phyloP scores from a whole-genome alignment of 192 early-diverging fungal species.

The Chytriomyces sp. region DNA sequence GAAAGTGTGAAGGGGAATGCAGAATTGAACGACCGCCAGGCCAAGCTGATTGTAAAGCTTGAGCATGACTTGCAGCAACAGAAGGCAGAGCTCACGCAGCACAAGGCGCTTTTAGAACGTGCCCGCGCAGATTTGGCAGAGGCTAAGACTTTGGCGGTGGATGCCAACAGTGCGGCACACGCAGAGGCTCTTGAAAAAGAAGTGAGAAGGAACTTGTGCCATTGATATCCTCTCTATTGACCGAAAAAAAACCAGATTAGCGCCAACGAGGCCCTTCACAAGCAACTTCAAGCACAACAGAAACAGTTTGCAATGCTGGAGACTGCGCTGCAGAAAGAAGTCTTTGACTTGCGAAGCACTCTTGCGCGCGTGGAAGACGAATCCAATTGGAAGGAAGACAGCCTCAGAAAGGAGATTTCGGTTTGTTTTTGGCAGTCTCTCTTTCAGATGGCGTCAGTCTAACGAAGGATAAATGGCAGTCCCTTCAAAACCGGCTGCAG shows the following conservation, averaged over 20 bases:
- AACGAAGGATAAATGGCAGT: not conserved
- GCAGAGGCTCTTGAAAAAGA: slow-evolving; percentile 45
- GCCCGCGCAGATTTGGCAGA: slow-evolving; percentile 38
- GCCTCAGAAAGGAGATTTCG: slow-evolving; percentile 39
- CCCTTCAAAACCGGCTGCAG: slow-evolving; percentile 40
- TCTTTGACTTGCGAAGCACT: slow-evolving; percentile 34
- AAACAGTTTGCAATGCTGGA: slow-evolving; percentile 16
- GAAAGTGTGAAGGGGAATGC: slow-evolving; percentile 23
- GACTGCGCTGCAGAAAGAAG: slow-evolving; percentile 38
- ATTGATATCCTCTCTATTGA: not conserved
- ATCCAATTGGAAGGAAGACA: slow-evolving; percentile 51
- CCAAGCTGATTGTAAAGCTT: slow-evolving; percentile 38
- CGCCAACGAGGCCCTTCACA: slow-evolving; percentile 36
- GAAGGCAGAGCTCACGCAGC: slow-evolving; percentile 2
- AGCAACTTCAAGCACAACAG: slow-evolving; percentile 30
- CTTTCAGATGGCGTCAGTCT: not conserved
- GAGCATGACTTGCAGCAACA: slow-evolving; percentile 33
- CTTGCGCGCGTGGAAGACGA: slow-evolving; percentile 46
- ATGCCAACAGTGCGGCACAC: slow-evolving; percentile 39
- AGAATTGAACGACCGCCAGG: slow-evolving; percentile 40
- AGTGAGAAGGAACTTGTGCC: not conserved
- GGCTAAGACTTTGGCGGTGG: slow-evolving; percentile 8
- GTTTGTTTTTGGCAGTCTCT: not conserved
- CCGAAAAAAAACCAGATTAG: slow-evolving; percentile 12
- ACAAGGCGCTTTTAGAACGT: slow-evolving; percentile 34